Evolutionary conservation across 2,329 filamentous ascomycete genomes (phyloP).

Genomic region (Ilyonectria destructans): DNA sequence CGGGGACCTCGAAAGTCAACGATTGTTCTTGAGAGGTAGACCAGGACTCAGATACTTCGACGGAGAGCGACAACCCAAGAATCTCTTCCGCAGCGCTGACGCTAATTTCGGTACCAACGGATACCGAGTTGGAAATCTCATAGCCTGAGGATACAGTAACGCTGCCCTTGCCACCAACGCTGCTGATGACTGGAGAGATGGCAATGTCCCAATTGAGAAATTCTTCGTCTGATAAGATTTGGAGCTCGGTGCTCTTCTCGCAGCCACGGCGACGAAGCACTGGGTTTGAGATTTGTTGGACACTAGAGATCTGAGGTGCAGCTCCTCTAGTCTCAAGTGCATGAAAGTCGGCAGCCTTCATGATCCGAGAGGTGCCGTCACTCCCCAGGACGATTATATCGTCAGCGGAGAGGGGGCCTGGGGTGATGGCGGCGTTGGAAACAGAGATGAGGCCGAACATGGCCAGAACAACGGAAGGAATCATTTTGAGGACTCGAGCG

Average conservation of each 20-base stretch:
- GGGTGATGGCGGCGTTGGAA: constrained; percentile 33
- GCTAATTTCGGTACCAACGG: constrained; percentile 18
- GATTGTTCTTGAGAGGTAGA: constrained; percentile 38
- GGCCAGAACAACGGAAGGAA: constrained; percentile 34
- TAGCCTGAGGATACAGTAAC: constrained; percentile 37
- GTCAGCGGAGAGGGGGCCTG: constrained; percentile 31
- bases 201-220: constrained; percentile 45
- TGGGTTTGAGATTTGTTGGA: background rate
- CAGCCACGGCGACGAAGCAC: constrained; percentile 30
- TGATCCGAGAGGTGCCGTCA: constrained; percentile 39
- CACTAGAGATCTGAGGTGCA: constrained; percentile 5
- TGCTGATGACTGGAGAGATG: constrained; percentile 45
- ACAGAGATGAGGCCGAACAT: constrained; percentile 38
- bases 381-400: constrained; percentile 41
- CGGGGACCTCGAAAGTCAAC: constrained; percentile 35
- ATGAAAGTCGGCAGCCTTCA: constrained; percentile 41
- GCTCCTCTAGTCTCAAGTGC: constrained; percentile 30
- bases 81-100: constrained; percentile 22
- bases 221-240: constrained; percentile 40
- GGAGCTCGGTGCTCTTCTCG: constrained; percentile 41
- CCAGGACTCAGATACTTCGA: constrained; percentile 38
- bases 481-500: constrained; percentile 28
- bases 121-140: constrained; percentile 38
- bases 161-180: constrained; percentile 31
- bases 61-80: constrained; percentile 27